Conservation (phyloP, 164 flowering plant genomes). For the Berberis thunbergii region DNA sequence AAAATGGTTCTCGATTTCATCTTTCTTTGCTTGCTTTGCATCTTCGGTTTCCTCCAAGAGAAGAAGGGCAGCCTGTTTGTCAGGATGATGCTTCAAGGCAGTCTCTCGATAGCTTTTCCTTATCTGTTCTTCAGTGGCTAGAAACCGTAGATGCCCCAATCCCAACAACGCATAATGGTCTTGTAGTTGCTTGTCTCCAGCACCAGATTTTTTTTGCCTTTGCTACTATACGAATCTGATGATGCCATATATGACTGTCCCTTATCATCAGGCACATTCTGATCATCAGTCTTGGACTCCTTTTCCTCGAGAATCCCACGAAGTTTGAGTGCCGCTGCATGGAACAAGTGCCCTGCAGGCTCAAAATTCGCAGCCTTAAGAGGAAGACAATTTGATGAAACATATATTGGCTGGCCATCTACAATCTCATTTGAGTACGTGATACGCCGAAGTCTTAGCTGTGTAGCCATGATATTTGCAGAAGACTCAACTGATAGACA, state of each 20-base stretch:
- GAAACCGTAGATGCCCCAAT: conserved; percentile 73
- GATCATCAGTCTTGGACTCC: conserved; percentile 21
- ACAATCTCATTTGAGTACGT: conserved; percentile 58
- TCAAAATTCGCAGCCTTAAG: conserved; percentile 51
- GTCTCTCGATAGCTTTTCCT: conserved; percentile 52
- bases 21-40: conserved; percentile 83
- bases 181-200: conserved; percentile 49
- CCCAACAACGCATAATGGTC: conserved; percentile 94
- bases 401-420: conserved; percentile 62
- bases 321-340: conserved; percentile 57
- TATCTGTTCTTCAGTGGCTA: conserved; percentile 59
- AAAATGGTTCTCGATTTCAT: conserved; percentile 78
- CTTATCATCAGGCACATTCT: conserved; percentile 29
- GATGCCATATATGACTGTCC: conserved; percentile 43
- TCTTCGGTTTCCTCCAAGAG: conserved; percentile 82
- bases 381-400: conserved; percentile 74
- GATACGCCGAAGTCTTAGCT: conserved; percentile 29
- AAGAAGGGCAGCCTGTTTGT: conserved; percentile 59
- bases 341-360: conserved; percentile 90
- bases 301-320: conserved; percentile 46
- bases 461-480: conserved; percentile 11
- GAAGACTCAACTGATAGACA: not conserved
- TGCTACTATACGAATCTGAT: conserved; percentile 63
- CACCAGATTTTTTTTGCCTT: conserved; percentile 74
- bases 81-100: conserved; percentile 47